Evolutionary conservation across 495 filamentous ascomycete genomes (phyloP).

Genomic region (Chaetomium tenue): DNA sequence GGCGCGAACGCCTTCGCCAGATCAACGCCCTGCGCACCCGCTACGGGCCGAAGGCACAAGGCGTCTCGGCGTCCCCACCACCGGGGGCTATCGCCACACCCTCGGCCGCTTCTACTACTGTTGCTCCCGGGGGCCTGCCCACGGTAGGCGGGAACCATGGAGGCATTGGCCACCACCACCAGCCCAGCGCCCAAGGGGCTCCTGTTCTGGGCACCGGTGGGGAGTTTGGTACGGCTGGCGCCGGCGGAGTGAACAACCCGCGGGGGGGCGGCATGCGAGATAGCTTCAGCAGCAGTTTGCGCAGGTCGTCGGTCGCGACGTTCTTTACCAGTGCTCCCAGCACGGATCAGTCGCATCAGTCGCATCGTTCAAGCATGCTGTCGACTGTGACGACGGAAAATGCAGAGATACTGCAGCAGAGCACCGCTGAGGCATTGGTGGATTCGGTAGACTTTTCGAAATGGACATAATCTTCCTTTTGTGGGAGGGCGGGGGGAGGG

Average conservation of each 20-base stretch:
- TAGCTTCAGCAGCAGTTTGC: conserved; percentile 51
- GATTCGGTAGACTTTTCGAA: conserved; percentile 61
- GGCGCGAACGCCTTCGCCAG: conserved; percentile 80
- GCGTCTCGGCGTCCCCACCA: conserved; percentile 40
- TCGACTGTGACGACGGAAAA: conserved; percentile 51
- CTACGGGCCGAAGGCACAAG: conserved; percentile 44
- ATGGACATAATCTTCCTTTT: conserved; percentile 46
- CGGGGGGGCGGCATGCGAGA: conserved; percentile 48
- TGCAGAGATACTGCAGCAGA: conserved; percentile 42
- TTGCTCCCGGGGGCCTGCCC: neutral
- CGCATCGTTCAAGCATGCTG: conserved; percentile 52
- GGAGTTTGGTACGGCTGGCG: neutral
- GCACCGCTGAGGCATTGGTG: conserved; percentile 49
- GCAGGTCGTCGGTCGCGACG: conserved; percentile 54
- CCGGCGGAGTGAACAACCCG: conserved; percentile 29
- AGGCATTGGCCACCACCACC: conserved; percentile 4
- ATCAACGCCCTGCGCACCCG: conserved; percentile 78
- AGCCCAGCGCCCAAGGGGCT: neutral
- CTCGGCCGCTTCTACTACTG: neutral
- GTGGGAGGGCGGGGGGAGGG: neutral
- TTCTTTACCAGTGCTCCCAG: conserved; percentile 51
- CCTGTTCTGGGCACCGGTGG: neutral
- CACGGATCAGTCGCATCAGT: conserved; percentile 48
- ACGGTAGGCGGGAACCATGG: neutral
- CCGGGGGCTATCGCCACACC: conserved; percentile 33